phyloP scores from a whole-genome alignment of 148 eudicot species.

The Drosera capensis region DNA sequence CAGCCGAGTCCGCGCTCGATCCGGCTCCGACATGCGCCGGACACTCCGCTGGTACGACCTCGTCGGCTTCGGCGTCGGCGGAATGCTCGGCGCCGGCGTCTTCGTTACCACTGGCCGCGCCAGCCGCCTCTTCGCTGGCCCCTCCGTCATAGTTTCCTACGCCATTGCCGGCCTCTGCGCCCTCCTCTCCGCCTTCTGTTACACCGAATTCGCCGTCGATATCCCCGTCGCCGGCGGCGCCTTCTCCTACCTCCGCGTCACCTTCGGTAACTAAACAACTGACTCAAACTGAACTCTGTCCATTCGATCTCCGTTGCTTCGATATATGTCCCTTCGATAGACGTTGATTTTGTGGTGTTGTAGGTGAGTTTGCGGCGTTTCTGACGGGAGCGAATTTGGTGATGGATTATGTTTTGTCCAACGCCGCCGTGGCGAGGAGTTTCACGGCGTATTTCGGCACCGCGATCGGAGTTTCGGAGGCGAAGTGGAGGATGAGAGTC shows the following conservation, averaged over 20 bases:
- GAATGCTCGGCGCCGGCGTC: conserved; percentile 95
- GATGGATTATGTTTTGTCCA: conserved; percentile 66
- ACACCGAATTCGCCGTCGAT: conserved; percentile 93
- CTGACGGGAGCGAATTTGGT: conserved; percentile 62
- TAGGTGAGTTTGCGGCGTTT: conserved; percentile 86
- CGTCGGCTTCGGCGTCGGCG: conserved; percentile 65
- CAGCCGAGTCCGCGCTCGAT: conserved; percentile 29
- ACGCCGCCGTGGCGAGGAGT: conserved; percentile 78
- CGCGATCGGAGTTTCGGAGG: conserved; percentile 46
- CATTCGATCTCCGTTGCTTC: neutral
- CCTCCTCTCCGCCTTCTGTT: conserved; percentile 83
- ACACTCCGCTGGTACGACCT: conserved; percentile 72
- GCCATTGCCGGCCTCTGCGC: conserved; percentile 95
- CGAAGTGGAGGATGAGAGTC: conserved; percentile 46
- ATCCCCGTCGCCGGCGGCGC: conserved; percentile 97
- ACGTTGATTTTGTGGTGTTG: neutral
- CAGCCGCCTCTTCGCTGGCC: conserved; percentile 43
- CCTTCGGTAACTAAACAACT: conserved; percentile 55
- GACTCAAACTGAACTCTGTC: neutral
- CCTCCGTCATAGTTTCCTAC: conserved; percentile 64
- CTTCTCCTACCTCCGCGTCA: conserved; percentile 79
- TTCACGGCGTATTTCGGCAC: conserved; percentile 65
- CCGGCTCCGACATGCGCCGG: conserved; percentile 35
- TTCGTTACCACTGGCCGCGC: conserved; percentile 84
- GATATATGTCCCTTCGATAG: neutral